Conservation (phyloP, 805 yeast genomes). For the Spathaspora gorwiae region DNA sequence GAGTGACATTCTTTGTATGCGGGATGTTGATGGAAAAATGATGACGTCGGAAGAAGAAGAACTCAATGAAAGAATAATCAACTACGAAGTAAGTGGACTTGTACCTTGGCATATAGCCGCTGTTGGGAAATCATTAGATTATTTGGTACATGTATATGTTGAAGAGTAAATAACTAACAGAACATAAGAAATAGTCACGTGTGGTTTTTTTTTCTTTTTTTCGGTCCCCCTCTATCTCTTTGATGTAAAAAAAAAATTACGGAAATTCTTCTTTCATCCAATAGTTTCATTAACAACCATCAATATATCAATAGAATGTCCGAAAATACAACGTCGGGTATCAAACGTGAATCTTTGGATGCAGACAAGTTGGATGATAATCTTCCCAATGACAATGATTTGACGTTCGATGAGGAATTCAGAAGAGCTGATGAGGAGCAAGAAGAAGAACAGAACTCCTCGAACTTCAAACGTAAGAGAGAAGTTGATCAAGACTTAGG, state of each 20-base stretch:
- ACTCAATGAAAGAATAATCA: constrained; percentile 2
- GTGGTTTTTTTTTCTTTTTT: not conserved
- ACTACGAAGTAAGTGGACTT: constrained; percentile 24
- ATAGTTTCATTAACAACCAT: too few relatives aligned
- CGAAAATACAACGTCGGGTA: constrained; percentile 1
- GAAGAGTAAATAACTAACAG: constrained; percentile 17
- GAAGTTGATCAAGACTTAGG: constrained; percentile 11
- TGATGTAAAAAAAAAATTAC: not conserved
- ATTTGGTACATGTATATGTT: constrained; percentile 55
- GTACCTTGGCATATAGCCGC: constrained; percentile 74
- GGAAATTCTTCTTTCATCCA: not conserved
- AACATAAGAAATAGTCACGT: not conserved
- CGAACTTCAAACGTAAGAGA: constrained; percentile 4
- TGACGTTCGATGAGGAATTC: constrained; percentile 10
- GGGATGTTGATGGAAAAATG: constrained; percentile 15
- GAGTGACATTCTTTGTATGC: constrained; percentile 34
- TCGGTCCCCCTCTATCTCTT: not conserved
- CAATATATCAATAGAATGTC: constrained; percentile 1
- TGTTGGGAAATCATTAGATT: constrained; percentile 57
- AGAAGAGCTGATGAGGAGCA: constrained; percentile 5
- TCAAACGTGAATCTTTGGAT: constrained; percentile 1
- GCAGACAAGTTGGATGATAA: not conserved
- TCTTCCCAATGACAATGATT: constrained; percentile 4
- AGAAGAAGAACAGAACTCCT: not conserved
- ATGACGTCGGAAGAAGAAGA: constrained; percentile 1